These are phyloP conservation scores for Scutellaria baicalensis DNA, from an alignment of 257 asterid genomes.

Conservation along the genomic window DNA sequence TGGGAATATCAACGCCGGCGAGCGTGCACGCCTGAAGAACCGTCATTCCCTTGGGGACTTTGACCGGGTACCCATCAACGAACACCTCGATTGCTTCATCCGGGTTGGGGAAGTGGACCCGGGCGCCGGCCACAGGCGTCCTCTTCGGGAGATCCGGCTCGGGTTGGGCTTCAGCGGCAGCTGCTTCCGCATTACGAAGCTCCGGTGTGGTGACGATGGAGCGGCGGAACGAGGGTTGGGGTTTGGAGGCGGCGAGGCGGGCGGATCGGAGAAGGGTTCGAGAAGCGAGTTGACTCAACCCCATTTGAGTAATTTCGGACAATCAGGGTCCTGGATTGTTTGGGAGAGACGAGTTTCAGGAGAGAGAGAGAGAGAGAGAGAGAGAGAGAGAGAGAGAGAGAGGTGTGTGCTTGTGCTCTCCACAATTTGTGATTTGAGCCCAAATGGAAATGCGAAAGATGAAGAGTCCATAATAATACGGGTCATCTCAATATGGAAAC, in stretches of 20 bases:
- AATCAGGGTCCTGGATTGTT: slow-evolving; percentile 3
- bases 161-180: slow-evolving; percentile 39
- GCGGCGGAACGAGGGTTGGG: slow-evolving; percentile 41
- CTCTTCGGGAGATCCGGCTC: slow-evolving; percentile 65
- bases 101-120: slow-evolving; percentile 75
- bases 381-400: no score
- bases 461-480: neutral
- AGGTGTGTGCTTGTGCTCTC: slow-evolving; percentile 18
- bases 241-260: slow-evolving; percentile 30
- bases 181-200: slow-evolving; percentile 67
- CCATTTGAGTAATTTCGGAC: slow-evolving; percentile 33
- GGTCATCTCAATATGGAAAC: neutral
- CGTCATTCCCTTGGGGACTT: slow-evolving; percentile 91
- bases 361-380: neutral
- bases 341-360: slow-evolving; percentile 3
- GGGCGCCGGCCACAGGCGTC: slow-evolving; percentile 66
- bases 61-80: slow-evolving; percentile 86
- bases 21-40: slow-evolving; percentile 90
- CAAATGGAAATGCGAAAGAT: neutral
- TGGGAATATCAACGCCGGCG: slow-evolving; percentile 91
- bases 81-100: slow-evolving; percentile 87
- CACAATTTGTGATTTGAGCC: slow-evolving; percentile 10
- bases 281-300: slow-evolving; percentile 61
- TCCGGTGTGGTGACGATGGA: slow-evolving; percentile 72
- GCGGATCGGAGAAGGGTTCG: slow-evolving; percentile 59